Evolutionary conservation across 1,139 yeast species (phyloP), one percentile per base, ranked within the genome.

Genomic region (Sugiyamaella grinbergsii): DNA sequence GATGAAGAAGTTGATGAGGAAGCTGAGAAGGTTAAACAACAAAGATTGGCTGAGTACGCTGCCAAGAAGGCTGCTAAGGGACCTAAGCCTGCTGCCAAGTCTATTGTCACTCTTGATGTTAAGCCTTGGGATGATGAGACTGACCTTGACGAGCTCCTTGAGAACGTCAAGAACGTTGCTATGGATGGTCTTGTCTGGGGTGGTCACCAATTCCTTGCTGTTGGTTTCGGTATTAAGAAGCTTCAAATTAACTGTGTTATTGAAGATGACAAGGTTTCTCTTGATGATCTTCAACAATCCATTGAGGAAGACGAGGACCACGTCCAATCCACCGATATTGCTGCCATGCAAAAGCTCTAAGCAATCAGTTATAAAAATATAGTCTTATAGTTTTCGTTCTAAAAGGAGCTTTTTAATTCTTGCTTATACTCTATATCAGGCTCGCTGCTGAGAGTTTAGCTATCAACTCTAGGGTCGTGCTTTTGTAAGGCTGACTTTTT

Each of bases 101-200:
- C 98, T 59, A 79, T 90, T 65, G 96, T 93, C 69, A 93, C 98
- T 68, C 71, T 93, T 69, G 98, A 93, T 68, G 95, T 93, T 66
- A 93, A 93, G 85, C 98, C 97, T 77, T 93, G 98, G 98, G 98
- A 93, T 77, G 98, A 93, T 70, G 98, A 93, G 81, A 93, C 98
- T 63, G 84, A 91, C 73, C 81, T 94, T 74, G 95, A 93, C 55
- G 84, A 83, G 75, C 74, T 93, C 77, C 76, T 88, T 66, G 91
- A 84, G 56, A 81, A 82, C 74, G 97, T 90, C 70, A 90, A 89
- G 82, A 71, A 79, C 63, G 74, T 91, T 66, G 85, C 82, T 72
- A 75, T 77, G 78, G 98, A 91, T 49, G 99, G 99, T 82, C 86
- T 94, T 71, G 77, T 76, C 64, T 93, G 98, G 98, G 99, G 99